Evolutionary conservation across 768 basidiomycete genomes (phyloP).

Genomic region (Hypholoma fasciculare): DNA sequence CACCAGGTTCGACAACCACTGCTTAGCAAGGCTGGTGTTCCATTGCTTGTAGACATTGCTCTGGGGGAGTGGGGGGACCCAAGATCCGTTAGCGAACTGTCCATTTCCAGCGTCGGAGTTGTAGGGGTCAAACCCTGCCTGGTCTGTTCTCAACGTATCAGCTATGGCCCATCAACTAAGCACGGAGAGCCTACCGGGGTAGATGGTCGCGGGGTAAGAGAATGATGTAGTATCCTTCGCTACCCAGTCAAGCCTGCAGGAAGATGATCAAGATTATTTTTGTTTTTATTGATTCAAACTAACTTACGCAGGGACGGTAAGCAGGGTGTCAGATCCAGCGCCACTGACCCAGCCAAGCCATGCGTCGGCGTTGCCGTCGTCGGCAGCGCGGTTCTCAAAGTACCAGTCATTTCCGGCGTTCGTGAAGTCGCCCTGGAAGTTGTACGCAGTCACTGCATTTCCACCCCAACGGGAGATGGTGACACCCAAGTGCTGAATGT

Average conservation of each 20-base stretch:
- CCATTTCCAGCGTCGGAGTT: constrained; percentile 50
- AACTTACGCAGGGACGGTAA: constrained; percentile 53
- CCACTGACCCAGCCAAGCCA: constrained; percentile 50
- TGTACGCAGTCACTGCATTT: constrained; percentile 56
- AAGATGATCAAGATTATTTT: background rate
- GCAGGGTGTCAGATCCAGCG: constrained; percentile 41
- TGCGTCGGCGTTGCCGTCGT: constrained; percentile 40
- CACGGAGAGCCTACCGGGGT: constrained; percentile 37
- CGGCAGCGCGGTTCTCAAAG: constrained; percentile 50
- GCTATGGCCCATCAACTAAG: background rate
- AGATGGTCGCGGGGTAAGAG: constrained; percentile 44
- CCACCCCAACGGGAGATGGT: constrained; percentile 56
- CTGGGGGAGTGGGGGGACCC: constrained; percentile 39
- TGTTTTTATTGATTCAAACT: constrained; percentile 16
- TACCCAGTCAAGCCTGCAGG: constrained; percentile 54
- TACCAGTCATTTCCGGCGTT: constrained; percentile 59
- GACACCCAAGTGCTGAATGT: constrained; percentile 48
- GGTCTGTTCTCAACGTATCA: constrained; percentile 29
- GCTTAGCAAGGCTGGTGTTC: constrained; percentile 43
- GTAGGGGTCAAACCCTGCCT: constrained; percentile 45
- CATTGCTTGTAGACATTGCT: constrained; percentile 44
- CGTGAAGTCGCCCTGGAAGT: constrained; percentile 49
- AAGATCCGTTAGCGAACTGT: constrained; percentile 48
- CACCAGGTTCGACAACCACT: constrained; percentile 44
- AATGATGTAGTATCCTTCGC: constrained; percentile 54